These are phyloP conservation scores for Ceratobasidium sp. DNA, from an alignment of 1,284 basidiomycete species.

Conservation along the genomic window DNA sequence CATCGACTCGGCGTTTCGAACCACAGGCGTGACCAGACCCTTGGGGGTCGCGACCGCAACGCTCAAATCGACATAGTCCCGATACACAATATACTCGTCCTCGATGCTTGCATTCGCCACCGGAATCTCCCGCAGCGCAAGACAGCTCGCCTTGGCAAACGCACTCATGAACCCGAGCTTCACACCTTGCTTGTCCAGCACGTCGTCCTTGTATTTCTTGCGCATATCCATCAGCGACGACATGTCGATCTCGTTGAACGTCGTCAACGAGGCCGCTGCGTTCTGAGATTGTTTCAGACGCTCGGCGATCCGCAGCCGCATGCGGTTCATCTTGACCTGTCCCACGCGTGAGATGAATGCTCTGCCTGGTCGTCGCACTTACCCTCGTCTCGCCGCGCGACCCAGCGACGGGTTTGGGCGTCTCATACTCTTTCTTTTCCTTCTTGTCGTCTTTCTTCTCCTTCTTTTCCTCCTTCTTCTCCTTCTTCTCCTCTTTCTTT, in stretches of 20 bases:
- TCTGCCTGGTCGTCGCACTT: conserved; percentile 43
- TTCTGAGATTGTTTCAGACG: conserved; percentile 99
- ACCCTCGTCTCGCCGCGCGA: conserved; percentile 87
- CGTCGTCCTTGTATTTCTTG: conserved; percentile 91
- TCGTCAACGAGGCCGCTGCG: conserved; percentile 94
- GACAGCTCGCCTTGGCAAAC: conserved; percentile 85
- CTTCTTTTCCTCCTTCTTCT: conserved; percentile 42
- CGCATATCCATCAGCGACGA: conserved; percentile 93
- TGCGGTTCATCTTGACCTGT: conserved; percentile 95
- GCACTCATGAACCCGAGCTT: conserved; percentile 99
- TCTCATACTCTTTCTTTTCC: conserved; percentile 37
- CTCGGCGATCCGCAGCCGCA: conserved; percentile 96
- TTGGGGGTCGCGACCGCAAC: conserved; percentile 98
- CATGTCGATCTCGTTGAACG: conserved; percentile 99
- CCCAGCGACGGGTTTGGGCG: conserved; percentile 37
- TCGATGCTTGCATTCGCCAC: conserved; percentile 96
- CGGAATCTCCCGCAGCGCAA: conserved; percentile 93
- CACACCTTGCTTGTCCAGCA: conserved; percentile 92
- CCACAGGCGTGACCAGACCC: conserved; percentile 95
- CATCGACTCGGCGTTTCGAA: conserved; percentile 89
- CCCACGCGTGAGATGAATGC: background rate
- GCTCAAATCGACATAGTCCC: conserved; percentile 91
- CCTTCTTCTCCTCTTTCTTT: conserved; percentile 37
- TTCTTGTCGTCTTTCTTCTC: conserved; percentile 47
- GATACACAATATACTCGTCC: conserved; percentile 93